Percentiles rank a stretch among this genome's conserved stretches.
These are phyloP conservation scores for Gnomoniopsis sp. DNA, from an alignment of 2,329 filamentous ascomycete genomes.

Conservation along the genomic window DNA sequence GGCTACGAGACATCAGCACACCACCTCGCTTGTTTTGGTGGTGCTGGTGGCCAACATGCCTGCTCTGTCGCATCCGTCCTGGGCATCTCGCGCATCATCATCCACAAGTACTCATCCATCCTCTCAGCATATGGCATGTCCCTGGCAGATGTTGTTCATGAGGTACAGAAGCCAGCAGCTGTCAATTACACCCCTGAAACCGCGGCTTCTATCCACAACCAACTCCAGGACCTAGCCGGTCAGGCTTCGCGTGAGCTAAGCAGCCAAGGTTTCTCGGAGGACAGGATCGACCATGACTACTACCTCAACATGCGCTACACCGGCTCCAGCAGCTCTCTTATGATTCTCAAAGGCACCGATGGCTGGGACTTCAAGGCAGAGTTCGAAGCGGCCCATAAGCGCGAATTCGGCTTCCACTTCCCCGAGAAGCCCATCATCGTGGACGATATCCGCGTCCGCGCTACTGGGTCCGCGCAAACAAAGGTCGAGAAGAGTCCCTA, in stretches of 20 bases:
- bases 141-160: constrained; percentile 33
- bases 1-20: constrained; percentile 39
- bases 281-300: constrained; percentile 39
- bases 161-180: constrained; percentile 30
- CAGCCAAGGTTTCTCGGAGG: constrained; percentile 37
- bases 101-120: constrained; percentile 39
- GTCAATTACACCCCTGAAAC: constrained; percentile 19
- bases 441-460: constrained; percentile 40
- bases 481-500: constrained; percentile 8
- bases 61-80: constrained; percentile 37
- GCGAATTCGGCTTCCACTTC: constrained; percentile 39
- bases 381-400: constrained; percentile 34
- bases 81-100: constrained; percentile 36
- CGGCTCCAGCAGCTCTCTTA: constrained; percentile 40
- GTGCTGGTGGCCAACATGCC: constrained; percentile 66
- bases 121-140: constrained; percentile 43
- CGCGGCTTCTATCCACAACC: constrained; percentile 18
- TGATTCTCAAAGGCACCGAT: constrained; percentile 29
- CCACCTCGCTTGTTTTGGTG: constrained; percentile 28
- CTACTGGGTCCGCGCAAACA: constrained; percentile 20
- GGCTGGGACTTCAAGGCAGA: constrained; percentile 30
- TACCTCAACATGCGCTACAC: constrained; percentile 44
- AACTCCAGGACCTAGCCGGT: constrained; percentile 21
- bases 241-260: constrained; percentile 34
- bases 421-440: constrained; percentile 34